phyloP scores from a whole-genome alignment of 75 land plant genomes.

The Pinus tabuliformis region DNA sequence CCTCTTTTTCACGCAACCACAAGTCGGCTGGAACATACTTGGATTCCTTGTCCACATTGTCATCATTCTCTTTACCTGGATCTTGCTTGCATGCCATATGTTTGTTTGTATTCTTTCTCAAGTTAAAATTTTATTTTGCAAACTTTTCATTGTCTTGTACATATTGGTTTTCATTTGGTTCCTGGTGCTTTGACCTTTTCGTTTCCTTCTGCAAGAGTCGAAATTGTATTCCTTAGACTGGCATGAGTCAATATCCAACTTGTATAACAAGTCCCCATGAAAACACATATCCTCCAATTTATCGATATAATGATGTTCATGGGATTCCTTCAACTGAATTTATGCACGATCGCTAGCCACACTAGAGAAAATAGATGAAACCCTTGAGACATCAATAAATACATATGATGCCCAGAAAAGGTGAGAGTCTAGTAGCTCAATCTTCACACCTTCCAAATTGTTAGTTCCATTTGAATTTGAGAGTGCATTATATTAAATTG shows the following conservation, averaged over 20 bases:
- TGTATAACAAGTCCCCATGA: conserved; percentile 46
- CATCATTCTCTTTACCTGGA: neutral
- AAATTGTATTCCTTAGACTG: conserved; percentile 54
- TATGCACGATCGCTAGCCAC: no score
- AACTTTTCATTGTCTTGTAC: neutral
- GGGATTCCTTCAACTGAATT: neutral
- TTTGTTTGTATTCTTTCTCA: conserved; percentile 9
- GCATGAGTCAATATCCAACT: conserved; percentile 39
- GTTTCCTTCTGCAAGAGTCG: conserved; percentile 33
- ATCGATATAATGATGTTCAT: no score
- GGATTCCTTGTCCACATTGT: neutral
- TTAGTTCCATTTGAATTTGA: no score
- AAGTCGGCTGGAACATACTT: neutral
- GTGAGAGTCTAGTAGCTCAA: no score
- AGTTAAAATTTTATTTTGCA: no score
- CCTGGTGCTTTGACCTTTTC: neutral
- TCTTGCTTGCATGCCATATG: conserved; percentile 1
- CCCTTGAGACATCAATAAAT: no score
- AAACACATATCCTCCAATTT: conserved; percentile 39
- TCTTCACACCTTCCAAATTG: no score
- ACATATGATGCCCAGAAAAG: no score
- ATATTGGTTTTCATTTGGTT: no score
- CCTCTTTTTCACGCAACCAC: conserved; percentile 1
- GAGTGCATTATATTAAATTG: no score
- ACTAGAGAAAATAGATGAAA: no score